Evolutionary conservation across 2,329 filamentous ascomycete species (phyloP).

Genomic region (Botrytis aclada): DNA sequence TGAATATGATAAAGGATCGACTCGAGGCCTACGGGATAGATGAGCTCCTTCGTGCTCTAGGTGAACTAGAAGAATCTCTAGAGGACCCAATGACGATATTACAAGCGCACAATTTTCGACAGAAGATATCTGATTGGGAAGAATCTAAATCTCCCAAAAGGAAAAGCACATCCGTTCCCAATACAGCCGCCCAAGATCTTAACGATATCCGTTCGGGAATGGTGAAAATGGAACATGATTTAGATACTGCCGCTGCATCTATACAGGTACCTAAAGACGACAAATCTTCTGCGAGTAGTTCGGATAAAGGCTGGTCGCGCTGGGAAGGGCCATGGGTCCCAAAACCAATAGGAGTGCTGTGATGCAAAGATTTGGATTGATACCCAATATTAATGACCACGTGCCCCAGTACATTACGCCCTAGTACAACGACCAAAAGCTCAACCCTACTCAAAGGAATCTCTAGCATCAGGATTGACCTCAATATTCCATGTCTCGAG

Average conservation of each 20-base stretch:
- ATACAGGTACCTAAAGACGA: background rate
- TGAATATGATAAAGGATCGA: conserved; percentile 22
- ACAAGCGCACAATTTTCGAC: conserved; percentile 42
- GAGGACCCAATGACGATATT: conserved; percentile 27
- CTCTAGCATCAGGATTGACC: conserved; percentile 1
- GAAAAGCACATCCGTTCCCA: background rate
- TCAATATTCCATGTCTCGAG: background rate
- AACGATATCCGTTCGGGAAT: conserved; percentile 29
- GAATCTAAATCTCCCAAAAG: background rate
- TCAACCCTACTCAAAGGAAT: background rate
- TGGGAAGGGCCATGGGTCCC: conserved; percentile 27
- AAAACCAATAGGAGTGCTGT: conserved; percentile 26
- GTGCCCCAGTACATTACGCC: background rate
- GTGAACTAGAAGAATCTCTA: conserved; percentile 25
- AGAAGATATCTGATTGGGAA: conserved; percentile 39
- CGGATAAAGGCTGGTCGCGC: conserved; percentile 16
- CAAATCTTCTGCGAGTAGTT: background rate
- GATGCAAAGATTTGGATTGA: background rate
- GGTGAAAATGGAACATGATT: conserved; percentile 25
- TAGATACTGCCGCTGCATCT: conserved; percentile 9
- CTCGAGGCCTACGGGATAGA: conserved; percentile 26
- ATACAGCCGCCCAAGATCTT: conserved; percentile 15
- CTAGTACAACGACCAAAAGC: background rate
- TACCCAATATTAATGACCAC: background rate
- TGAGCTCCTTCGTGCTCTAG: conserved; percentile 27